Base-by-base conservation (phyloP, 768 basidiomycete genomes). In the Leccinum uliginosum region DNA sequence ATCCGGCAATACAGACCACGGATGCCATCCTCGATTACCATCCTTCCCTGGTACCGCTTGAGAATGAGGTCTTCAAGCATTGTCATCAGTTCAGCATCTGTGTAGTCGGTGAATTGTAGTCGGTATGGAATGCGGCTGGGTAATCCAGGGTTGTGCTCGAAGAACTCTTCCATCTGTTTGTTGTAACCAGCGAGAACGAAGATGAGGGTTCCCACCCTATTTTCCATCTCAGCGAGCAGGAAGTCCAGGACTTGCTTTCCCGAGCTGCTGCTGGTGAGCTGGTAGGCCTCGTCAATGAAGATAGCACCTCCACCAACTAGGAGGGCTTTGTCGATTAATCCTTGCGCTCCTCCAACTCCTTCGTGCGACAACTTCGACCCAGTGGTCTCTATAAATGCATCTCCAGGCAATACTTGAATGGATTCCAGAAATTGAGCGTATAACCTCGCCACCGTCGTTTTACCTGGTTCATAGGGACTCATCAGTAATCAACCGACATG, bases 271-370 rank as follows among this genome's bases (percentile, higher is more conserved):
- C 68, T 75, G 0, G 80, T 78, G 1, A 89, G 76, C 55, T 86
- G 87, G 57, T 89, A 89, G 1, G 87, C 85, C 62, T 89, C 87
- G 61, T 89, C 87, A 27, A 88, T 73, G 65, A 89, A 88, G 35
- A 89, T 76, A 1, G 79, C 74, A 0, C 87, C 87, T 49, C 87
- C 86, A 0, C 85, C 86, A 3, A 72, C 77, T 2, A 69, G 74
- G 27, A 82, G 53, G 2, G 83, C 71, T 0, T 70, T 63, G 35
- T 81, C 75, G 12, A 88, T 62, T 14, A 76, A 65, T 0, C 14
- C 23, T n/a, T 63, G 60, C 2, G 61, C 61, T 4, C 60, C 61
- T n/a, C 10, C 10, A 0, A 87, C 79, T 1, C 85, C 85, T 21
- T 85, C 82, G 50, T 78, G 75, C 1, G 84, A 78, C 17, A 88